phyloP scores from a whole-genome alignment of 495 filamentous ascomycete species.

The Penicillium egyptiacum region DNA sequence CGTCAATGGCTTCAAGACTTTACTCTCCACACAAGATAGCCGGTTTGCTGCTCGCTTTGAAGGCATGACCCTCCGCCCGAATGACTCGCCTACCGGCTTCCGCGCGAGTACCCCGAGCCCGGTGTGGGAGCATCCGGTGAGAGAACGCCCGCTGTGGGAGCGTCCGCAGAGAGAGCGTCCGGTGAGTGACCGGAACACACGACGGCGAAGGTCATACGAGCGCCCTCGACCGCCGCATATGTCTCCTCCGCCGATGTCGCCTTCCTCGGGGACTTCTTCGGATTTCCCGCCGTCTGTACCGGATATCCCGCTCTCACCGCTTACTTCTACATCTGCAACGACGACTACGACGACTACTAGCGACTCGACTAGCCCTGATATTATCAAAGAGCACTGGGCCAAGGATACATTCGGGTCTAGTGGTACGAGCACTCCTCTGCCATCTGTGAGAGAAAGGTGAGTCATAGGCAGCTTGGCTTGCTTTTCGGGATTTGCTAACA shows the following conservation, averaged over 20 bases:
- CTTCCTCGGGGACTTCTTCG: constrained; percentile 33
- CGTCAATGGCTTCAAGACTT: constrained; percentile 34
- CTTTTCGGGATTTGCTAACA: neutral
- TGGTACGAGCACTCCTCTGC: constrained; percentile 42
- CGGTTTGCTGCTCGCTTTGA: constrained; percentile 38
- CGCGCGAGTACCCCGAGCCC: constrained; percentile 19
- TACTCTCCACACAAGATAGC: constrained; percentile 42
- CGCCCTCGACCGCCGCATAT: constrained; percentile 32
- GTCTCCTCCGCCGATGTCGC: constrained; percentile 37
- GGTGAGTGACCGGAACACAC: constrained; percentile 31
- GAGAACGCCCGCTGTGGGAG: neutral
- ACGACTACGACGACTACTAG: constrained; percentile 31
- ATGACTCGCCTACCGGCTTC: constrained; percentile 31
- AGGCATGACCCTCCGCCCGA: constrained; percentile 36
- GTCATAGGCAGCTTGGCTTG: constrained; percentile 5
- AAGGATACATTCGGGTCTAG: constrained; percentile 46
- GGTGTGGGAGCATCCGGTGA: neutral
- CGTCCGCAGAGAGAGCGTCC: constrained; percentile 11
- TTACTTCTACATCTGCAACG: constrained; percentile 31
- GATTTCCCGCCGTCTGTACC: constrained; percentile 1
- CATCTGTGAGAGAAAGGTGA: constrained; percentile 41
- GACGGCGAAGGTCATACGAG: constrained; percentile 43
- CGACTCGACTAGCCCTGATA: constrained; percentile 34
- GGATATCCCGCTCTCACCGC: constrained; percentile 41
- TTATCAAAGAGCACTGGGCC: constrained; percentile 52